These are phyloP conservation scores for Cafeteria roenbergensis DNA, from an alignment of 108 stramenopile genomes.

Conservation along the genomic window DNA sequence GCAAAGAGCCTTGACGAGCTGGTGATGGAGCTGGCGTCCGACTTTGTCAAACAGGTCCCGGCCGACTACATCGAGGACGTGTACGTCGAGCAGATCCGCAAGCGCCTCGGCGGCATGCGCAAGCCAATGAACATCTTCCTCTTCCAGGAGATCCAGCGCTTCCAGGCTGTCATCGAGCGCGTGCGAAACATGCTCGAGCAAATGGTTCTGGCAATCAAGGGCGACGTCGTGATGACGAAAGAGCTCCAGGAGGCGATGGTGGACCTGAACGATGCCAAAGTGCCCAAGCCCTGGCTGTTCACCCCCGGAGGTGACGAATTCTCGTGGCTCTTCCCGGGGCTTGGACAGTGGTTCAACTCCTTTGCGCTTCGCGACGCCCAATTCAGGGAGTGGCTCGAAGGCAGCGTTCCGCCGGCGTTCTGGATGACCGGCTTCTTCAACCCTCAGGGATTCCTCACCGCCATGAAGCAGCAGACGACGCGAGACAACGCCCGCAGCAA, in stretches of 20 bases:
- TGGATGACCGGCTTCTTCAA: conserved; percentile 37
- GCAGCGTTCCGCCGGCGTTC: conserved; percentile 16
- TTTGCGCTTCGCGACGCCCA: conserved; percentile 21
- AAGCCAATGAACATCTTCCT: conserved; percentile 36
- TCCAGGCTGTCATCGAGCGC: conserved; percentile 13
- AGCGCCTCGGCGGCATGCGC: conserved; percentile 24
- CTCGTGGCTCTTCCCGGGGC: conserved; percentile 22
- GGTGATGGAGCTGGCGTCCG: conserved; percentile 23
- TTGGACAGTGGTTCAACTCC: conserved; percentile 25
- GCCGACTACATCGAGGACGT: conserved; percentile 23
- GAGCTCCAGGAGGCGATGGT: conserved; percentile 20
- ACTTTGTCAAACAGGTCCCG: conserved; percentile 22
- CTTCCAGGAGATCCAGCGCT: conserved; percentile 33
- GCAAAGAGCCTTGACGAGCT: conserved; percentile 19
- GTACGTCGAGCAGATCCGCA: conserved; percentile 18
- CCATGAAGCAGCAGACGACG: conserved; percentile 39
- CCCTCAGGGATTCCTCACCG: conserved; percentile 38
- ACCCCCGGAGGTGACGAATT: conserved; percentile 29
- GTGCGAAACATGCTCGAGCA: conserved; percentile 13
- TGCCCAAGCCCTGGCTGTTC: conserved; percentile 27
- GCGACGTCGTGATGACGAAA: conserved; percentile 32
- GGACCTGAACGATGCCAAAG: conserved; percentile 22
- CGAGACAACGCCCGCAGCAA: conserved; percentile 19
- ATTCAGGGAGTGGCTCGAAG: conserved; percentile 20
- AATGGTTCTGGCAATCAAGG: conserved; percentile 26